Conservation (phyloP, 129 eudicot species). For the Silybum marianum region DNA sequence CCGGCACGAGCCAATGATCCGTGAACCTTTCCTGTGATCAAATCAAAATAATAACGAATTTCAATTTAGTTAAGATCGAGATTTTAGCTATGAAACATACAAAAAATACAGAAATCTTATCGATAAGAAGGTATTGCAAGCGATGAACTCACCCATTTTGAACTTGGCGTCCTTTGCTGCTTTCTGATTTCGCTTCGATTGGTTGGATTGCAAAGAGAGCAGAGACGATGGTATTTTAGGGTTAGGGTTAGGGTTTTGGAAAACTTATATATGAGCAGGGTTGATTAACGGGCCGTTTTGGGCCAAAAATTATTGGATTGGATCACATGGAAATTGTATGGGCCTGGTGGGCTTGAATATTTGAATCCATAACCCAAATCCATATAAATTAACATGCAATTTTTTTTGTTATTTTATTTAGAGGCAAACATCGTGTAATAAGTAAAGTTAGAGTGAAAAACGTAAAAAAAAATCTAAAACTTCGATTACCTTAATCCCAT, state of each 20-base stretch:
- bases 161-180: not conserved
- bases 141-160: conserved; percentile 26
- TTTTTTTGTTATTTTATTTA: too few species aligned
- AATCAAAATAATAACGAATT: not conserved
- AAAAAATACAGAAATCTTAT: not conserved
- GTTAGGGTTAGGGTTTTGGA: conserved; percentile 22
- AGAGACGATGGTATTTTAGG: conserved; percentile 5
- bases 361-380: too few species aligned
- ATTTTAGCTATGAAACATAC: not conserved
- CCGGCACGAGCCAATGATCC: conserved; percentile 40
- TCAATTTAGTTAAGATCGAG: not conserved
- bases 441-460: too few species aligned
- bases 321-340: not conserved
- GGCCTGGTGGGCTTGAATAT: too few species aligned
- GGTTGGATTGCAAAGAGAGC: not conserved
- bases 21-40: conserved; percentile 28
- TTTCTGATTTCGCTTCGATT: not conserved
- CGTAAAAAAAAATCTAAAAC: too few species aligned
- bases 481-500: too few species aligned
- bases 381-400: too few species aligned
- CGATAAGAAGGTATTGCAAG: not conserved
- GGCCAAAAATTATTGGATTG: not conserved
- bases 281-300: conserved; percentile 12
- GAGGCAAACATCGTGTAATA: too few species aligned
- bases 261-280: not conserved